Percentiles rank a stretch among this genome's conserved stretches.
phyloP scores from a whole-genome alignment of 306 rosid genomes.

The Sphenostylis stenocarpa region DNA sequence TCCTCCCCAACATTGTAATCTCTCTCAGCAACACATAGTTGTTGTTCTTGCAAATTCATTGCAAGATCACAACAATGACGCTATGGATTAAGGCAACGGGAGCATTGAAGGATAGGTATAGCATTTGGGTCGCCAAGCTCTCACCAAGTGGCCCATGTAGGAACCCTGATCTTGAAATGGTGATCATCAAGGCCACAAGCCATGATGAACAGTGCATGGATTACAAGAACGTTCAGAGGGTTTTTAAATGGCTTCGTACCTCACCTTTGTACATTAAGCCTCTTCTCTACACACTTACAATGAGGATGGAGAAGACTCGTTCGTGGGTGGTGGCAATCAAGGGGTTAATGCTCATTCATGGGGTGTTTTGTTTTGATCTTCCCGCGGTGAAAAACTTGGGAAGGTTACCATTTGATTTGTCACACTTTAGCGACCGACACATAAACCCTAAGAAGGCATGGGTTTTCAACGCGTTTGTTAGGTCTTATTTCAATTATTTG shows the following conservation, averaged over 20 bases:
- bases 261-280: constrained; percentile 65
- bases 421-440: constrained; percentile 49
- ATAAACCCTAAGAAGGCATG: constrained; percentile 17
- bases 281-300: constrained; percentile 43
- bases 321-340: constrained; percentile 79
- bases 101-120: constrained; percentile 62
- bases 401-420: constrained; percentile 66
- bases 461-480: constrained; percentile 55
- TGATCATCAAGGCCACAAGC: constrained; percentile 78
- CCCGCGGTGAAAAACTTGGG: constrained; percentile 51
- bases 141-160: constrained; percentile 44
- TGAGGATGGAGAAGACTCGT: constrained; percentile 59
- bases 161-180: constrained; percentile 59
- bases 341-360: constrained; percentile 81
- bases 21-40: not conserved
- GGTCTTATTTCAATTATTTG: constrained; percentile 56
- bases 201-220: constrained; percentile 67
- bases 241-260: constrained; percentile 65
- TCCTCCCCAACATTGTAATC: too few species aligned
- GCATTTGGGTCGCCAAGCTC: constrained; percentile 59
- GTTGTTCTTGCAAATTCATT: not conserved
- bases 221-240: constrained; percentile 61
- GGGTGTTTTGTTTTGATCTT: constrained; percentile 57
- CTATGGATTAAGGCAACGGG: constrained; percentile 71
- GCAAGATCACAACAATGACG: constrained; percentile 46